Evolutionary conservation across 2,329 filamentous ascomycete species (phyloP).

Genomic region (Volutella citrinella): DNA sequence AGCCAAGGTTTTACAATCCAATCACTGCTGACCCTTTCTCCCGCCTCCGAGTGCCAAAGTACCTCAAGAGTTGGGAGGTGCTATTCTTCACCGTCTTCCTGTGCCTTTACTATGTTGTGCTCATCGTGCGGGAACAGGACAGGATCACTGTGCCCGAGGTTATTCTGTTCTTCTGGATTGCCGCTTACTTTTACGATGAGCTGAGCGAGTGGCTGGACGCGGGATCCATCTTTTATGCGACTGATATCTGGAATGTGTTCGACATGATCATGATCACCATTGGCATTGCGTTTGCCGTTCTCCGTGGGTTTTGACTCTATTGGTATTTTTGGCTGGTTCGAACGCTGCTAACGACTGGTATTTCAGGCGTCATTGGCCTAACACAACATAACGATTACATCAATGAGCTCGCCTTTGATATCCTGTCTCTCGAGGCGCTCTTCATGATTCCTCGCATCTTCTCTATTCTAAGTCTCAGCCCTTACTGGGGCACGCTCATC

Average conservation of each 20-base stretch:
- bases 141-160: constrained; percentile 67
- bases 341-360: constrained; percentile 10
- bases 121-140: constrained; percentile 67
- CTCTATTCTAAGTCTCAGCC: constrained; percentile 80
- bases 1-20: constrained; percentile 71
- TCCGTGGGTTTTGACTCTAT: constrained; percentile 56
- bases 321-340: neutral
- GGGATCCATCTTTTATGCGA: constrained; percentile 79
- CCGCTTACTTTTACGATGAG: constrained; percentile 84
- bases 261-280: constrained; percentile 72
- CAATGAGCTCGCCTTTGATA: constrained; percentile 81
- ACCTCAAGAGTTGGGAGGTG: constrained; percentile 81
- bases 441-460: constrained; percentile 89
- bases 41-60: constrained; percentile 73
- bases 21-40: constrained; percentile 69
- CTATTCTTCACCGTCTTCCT: constrained; percentile 77
- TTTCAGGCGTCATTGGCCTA: constrained; percentile 30
- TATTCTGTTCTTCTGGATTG: constrained; percentile 80
- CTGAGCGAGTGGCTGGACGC: constrained; percentile 82
- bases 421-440: constrained; percentile 83
- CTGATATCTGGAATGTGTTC: constrained; percentile 79
- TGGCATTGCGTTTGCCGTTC: constrained; percentile 65
- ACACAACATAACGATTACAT: constrained; percentile 56
- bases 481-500: constrained; percentile 87
- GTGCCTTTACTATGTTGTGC: constrained; percentile 79